Base-by-base conservation (phyloP, 208 protist genomes). In the Trichomonas tenax region DNA sequence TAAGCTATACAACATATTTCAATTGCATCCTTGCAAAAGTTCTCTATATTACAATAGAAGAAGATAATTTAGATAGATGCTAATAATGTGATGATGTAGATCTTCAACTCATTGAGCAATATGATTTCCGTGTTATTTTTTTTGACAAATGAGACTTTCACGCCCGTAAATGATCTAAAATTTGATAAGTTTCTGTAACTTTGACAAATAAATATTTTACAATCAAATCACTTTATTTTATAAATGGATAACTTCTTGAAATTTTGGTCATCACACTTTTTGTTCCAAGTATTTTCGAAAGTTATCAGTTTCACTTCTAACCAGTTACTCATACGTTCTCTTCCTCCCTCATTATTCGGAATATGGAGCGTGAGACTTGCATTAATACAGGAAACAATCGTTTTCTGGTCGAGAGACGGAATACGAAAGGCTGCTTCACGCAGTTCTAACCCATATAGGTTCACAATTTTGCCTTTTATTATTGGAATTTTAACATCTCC, bases 241-340 rank as follows among this genome's bases (percentile, higher is more conserved):
- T 40, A n/a, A 44, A 93, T 93, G 86, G 86, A 93, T 34, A 38
- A 8, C 36, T 48, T 93, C 51, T 9, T 93, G 15, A 38, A n/a
- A 17, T 93, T 58, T 51, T 93, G 86, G 86, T 93, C 86, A 93
- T 93, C 86, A 15, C 45, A 34, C 15, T 93, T 93, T 93, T 9
- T 93, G 36, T 34, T 40, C 2, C 40, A 93, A n/a, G 41, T 93
- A 15, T 93, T 93, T 41, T 48, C 86, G 6, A 48, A 44, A 36
- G n/a, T 93, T 3, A n/a, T 93, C 3, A 93, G 86, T 26, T 93
- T 93, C 31, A 34, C 31, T 36, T 51, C 44, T 0, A 93, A 93
- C 15, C 86, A 93, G 44, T 8, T 93, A 21, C 86, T 93, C 4
- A 44, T 93, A 38, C 40, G 86, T 48, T 38, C 44, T 21, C 44